Evolutionary conservation across 768 basidiomycete species (phyloP).

Genomic region (Termitomyces heimii): DNA sequence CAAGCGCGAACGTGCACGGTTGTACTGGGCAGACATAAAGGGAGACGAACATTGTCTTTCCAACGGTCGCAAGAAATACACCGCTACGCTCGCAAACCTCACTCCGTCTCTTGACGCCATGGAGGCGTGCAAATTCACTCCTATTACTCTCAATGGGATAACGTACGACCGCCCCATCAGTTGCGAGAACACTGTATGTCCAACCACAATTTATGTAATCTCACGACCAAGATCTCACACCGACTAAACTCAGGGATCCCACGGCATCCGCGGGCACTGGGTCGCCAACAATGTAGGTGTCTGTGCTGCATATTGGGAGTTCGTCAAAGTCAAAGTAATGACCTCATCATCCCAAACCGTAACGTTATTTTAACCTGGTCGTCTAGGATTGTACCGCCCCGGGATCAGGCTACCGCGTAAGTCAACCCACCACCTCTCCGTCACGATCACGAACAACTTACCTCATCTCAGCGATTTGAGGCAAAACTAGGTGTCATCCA

Average conservation of each 20-base stretch:
- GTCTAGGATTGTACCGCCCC: slow-evolving; percentile 9
- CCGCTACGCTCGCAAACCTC: slow-evolving; percentile 11
- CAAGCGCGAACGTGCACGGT: slow-evolving; percentile 7
- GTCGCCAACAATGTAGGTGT: slow-evolving; percentile 4
- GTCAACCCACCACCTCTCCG: neutral
- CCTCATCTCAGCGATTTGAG: slow-evolving; percentile 3
- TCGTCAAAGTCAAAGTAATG: slow-evolving; percentile 4
- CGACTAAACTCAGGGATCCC: neutral
- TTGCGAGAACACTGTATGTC: slow-evolving; percentile 12
- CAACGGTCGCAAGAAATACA: slow-evolving; percentile 7
- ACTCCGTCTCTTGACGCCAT: slow-evolving; percentile 9
- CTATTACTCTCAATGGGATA: slow-evolving; percentile 11
- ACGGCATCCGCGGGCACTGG: slow-evolving; percentile 7
- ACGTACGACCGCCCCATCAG: slow-evolving; percentile 9
- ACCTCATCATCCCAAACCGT: too few species aligned
- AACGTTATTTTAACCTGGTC: too few species aligned
- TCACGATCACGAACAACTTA: neutral
- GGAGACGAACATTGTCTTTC: slow-evolving; percentile 7
- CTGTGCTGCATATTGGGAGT: slow-evolving; percentile 10
- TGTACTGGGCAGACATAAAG: slow-evolving; percentile 14
- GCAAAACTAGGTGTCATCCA: slow-evolving; percentile 4
- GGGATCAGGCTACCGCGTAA: slow-evolving; percentile 6
- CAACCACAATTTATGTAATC: neutral
- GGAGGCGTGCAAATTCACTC: slow-evolving; percentile 14
- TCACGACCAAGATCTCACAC: neutral